These are phyloP conservation scores for Plantago ovata DNA, from an alignment of 257 asterid species.

Conservation along the genomic window DNA sequence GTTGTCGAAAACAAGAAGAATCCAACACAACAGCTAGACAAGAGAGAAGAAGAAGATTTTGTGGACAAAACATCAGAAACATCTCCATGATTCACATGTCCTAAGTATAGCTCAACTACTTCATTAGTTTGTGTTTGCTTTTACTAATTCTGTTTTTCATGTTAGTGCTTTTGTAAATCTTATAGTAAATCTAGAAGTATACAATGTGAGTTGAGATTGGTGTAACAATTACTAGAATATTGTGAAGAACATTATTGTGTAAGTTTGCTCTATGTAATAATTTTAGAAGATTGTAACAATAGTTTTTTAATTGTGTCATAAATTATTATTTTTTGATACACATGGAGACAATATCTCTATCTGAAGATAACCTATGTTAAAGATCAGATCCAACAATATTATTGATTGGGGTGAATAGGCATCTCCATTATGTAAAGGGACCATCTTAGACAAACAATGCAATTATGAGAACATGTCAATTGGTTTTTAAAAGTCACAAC, in stretches of 20 bases:
- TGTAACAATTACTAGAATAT: no score
- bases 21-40: constrained; percentile 17
- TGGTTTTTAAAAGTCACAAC: constrained; percentile 1
- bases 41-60: constrained; percentile 21
- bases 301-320: no score
- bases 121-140: constrained; percentile 1
- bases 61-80: constrained; percentile 17
- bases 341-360: no score
- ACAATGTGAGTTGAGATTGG: no score
- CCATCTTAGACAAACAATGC: constrained; percentile 1
- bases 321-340: no score
- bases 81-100: constrained; percentile 10
- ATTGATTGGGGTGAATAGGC: background rate
- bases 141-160: constrained; percentile 8
- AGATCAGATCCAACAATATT: background rate
- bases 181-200: background rate
- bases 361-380: no score
- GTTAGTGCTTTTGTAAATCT: constrained; percentile 12
- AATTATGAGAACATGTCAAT: background rate
- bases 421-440: background rate
- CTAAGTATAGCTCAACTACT: constrained; percentile 1
- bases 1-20: constrained; percentile 5
- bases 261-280: no score
- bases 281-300: no score
- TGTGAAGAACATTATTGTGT: no score